Evolutionary conservation across 371 early-diverging fungal genomes (phyloP), one percentile per base, ranked within the genome.

Genomic region (Blastocladiella emersonii): DNA sequence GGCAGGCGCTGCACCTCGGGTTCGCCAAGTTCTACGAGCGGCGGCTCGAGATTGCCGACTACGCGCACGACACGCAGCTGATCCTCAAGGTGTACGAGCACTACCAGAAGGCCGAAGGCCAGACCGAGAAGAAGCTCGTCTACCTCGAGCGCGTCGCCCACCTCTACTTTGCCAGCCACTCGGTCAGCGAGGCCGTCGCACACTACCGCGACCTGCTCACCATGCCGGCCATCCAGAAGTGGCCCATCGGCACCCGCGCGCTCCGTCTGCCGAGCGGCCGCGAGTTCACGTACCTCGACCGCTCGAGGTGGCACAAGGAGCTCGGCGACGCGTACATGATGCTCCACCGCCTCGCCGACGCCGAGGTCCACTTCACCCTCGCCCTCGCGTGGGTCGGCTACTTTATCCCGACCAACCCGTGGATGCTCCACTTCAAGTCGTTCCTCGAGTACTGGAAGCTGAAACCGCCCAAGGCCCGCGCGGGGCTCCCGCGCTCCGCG

Each of bases 11-110:
- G 15, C 78, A 79, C 59, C 62, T 75, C 51, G 64, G 63, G 19
- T 65, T 76, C 21, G 78, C 76, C 2, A 44, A 56, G 34, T 72
- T 72, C 45, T 77, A 71, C 57, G 77, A 79, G 63, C 56, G 21
- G n/a, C 55, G 69, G 45, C 65, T 70, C 21, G 68, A 37, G 65
- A 65, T 1, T 41, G 51, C 30, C 30, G 53, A 32, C 15, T 6
- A 48, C 48, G 60, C 27, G 32, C 36, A 57, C 6, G 35, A 59
- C 15, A 8, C 41, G 12, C 60, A 59, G 8, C 62, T 79, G 45
- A 68, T 77, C 0, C 74, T 59, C 39, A 59, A 68, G 19, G 44
- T 78, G 7, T 77, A 69, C 55, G 75, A 79, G 65, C 80, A 79
- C 56, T 79, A 74, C 61, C 66, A 64, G 35, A 70, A 76, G 39